Evolutionary conservation across 768 basidiomycete genomes (phyloP), one percentile per base, ranked within the genome.

Genomic region (Imleria badia): DNA sequence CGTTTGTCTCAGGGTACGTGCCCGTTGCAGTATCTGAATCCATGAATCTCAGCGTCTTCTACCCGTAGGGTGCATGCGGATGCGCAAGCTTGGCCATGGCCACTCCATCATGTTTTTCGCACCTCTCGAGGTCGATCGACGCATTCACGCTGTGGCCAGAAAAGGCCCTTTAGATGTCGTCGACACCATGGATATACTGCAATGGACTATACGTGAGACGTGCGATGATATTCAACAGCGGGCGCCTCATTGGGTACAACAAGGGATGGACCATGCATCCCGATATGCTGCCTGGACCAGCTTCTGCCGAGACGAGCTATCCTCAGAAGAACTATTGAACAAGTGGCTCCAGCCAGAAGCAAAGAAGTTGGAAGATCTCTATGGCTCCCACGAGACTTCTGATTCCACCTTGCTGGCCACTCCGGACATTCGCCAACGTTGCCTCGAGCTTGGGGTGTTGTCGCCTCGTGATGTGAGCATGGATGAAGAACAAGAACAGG

Each of bases 31-130:
- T 5, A 5, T 12, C 13, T 5, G 9, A 0, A 15, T 15, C 8
- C 33, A 17, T 0, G 14, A 42, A 35, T 44, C 20, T 31, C 4
- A 39, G 5, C 43, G 5, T 22, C 7, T 13, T 2, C 41, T 3
- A 6, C 7, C n/a, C 3, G 20, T 20, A 81, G 80, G 79, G 4
- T 81, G 80, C 50, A 81, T 81, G 80, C 70, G 80, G 13, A 79
- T 81, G 80, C 72, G 81, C 4, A 71, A 74, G 59, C 69, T 81
- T 1, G 81, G 81, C 14, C 60, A 66, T 11, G 76, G 75, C 0
- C 80, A 81, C 49, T 76, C 79, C 2, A 60, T 81, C n/a, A 64
- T 76, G 51, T 80, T 81, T 59, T 76, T 78, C 44, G 79, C 76
- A 11, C 73, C 80, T 7, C 59, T 63, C 0, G 78, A 79, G 44